Conservation (phyloP, 495 filamentous ascomycete genomes). For the Neurospora sp. region DNA sequence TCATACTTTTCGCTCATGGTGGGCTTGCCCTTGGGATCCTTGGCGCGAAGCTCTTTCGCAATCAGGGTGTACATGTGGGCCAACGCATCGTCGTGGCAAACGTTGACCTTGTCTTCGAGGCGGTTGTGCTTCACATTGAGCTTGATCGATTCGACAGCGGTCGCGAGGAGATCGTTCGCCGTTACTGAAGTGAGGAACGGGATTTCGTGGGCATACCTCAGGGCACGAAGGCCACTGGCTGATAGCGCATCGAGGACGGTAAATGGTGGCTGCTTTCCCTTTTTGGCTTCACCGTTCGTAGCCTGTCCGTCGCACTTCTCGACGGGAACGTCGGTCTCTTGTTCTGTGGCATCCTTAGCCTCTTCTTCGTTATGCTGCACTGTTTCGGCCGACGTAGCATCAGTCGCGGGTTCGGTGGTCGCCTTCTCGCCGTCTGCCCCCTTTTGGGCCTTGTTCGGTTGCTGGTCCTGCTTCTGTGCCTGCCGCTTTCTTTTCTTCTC, state of each 20-base stretch:
- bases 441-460: slow-evolving; percentile 17
- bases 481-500: slow-evolving; percentile 42
- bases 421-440: slow-evolving; percentile 2
- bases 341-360: slow-evolving; percentile 12
- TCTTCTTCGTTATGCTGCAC: slow-evolving; percentile 6
- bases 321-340: slow-evolving; percentile 4
- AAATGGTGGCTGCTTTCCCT: slow-evolving; percentile 35
- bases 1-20: slow-evolving; percentile 53
- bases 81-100: slow-evolving; percentile 70
- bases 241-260: slow-evolving; percentile 91
- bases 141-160: slow-evolving; percentile 71
- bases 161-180: slow-evolving; percentile 75
- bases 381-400: slow-evolving; percentile 3
- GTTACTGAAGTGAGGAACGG: slow-evolving; percentile 72
- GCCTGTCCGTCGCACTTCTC: slow-evolving; percentile 5
- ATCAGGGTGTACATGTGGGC: slow-evolving; percentile 76
- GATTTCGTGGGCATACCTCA: slow-evolving; percentile 87
- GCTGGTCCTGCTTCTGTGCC: slow-evolving; percentile 17
- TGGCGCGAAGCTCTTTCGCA: slow-evolving; percentile 28
- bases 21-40: slow-evolving; percentile 14
- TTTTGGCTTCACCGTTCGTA: slow-evolving; percentile 13
- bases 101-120: slow-evolving; percentile 55
- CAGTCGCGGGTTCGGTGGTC: neutral
- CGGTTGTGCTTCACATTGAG: slow-evolving; percentile 76
- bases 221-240: slow-evolving; percentile 82